Conservation (phyloP, 1,139 yeast species). For the Nakaseomyces uthaithaninus region DNA sequence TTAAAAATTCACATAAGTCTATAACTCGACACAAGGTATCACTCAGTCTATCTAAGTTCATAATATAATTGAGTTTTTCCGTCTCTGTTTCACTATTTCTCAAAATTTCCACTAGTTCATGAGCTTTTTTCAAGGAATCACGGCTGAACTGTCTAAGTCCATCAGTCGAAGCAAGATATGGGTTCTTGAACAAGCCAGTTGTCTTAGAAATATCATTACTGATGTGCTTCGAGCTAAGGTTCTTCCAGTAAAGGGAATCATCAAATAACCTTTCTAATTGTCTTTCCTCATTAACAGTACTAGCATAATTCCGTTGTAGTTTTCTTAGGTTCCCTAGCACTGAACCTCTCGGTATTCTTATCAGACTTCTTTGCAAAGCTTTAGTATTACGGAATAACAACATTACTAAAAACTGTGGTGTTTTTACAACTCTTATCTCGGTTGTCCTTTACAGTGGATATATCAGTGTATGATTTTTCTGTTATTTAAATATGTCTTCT, state of each 20-base stretch:
- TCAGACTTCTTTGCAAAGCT: background rate
- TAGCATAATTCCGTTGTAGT: background rate
- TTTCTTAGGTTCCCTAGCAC: background rate
- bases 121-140: slow-evolving; percentile 56
- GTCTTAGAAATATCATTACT: slow-evolving; percentile 10
- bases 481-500: too few species aligned
- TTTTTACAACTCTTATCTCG: background rate
- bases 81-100: slow-evolving; percentile 39
- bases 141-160: slow-evolving; percentile 65
- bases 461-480: too few species aligned
- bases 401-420: too few species aligned
- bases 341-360: background rate
- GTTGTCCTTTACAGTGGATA: background rate
- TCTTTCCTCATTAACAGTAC: background rate
- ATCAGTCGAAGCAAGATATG: slow-evolving; percentile 55
- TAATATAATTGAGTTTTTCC: slow-evolving; percentile 48
- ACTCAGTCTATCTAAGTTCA: slow-evolving; percentile 72
- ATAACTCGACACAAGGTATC: slow-evolving; percentile 88
- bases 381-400: background rate
- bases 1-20: slow-evolving; percentile 85
- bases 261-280: slow-evolving; percentile 18
- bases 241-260: slow-evolving; percentile 20
- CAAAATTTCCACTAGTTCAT: slow-evolving; percentile 50
- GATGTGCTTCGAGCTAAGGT: slow-evolving; percentile 3
- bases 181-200: slow-evolving; percentile 70